phyloP scores from a whole-genome alignment of 352 stramenopile species.

The Globisporangium cederbergense region DNA sequence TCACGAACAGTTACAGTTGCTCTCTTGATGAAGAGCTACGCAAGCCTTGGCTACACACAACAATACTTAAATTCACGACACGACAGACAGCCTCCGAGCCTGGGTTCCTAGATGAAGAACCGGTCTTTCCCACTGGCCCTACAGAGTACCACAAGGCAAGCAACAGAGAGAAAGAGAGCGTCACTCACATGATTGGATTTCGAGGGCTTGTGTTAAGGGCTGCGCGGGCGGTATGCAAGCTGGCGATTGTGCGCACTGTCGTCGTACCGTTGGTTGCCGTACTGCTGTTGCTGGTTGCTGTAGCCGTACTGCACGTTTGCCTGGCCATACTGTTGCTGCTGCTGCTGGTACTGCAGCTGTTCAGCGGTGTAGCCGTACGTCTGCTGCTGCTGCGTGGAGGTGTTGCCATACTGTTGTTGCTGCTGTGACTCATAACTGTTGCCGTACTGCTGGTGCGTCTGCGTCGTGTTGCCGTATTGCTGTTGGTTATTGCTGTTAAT shows the following conservation, averaged over 20 bases:
- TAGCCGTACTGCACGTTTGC: constrained; percentile 6
- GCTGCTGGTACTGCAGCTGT: constrained; percentile 13
- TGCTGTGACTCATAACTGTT: constrained; percentile 19
- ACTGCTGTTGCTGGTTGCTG: constrained; percentile 7
- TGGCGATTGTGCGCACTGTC: neutral
- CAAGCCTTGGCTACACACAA: neutral
- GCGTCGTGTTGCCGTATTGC: neutral
- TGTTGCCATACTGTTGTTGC: constrained; percentile 13
- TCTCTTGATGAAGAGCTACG: neutral
- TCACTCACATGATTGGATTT: neutral
- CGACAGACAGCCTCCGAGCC: neutral
- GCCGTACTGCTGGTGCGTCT: constrained; percentile 25
- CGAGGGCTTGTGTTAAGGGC: neutral
- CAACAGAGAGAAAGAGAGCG: neutral
- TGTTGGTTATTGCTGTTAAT: neutral
- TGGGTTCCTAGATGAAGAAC: constrained; percentile 5
- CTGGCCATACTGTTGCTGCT: constrained; percentile 7
- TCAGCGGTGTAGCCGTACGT: constrained; percentile 4
- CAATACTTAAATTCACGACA: neutral
- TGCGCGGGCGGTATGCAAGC: neutral
- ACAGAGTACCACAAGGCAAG: neutral
- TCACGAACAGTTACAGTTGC: neutral
- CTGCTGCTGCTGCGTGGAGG: constrained; percentile 4
- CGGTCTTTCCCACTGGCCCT: constrained; percentile 7
- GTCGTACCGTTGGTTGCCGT: constrained; percentile 14